A percentile compares a stretch with the other conserved stretches of the same genome.
Conservation (phyloP, 345 rosid genomes). For the Salix caprea region DNA sequence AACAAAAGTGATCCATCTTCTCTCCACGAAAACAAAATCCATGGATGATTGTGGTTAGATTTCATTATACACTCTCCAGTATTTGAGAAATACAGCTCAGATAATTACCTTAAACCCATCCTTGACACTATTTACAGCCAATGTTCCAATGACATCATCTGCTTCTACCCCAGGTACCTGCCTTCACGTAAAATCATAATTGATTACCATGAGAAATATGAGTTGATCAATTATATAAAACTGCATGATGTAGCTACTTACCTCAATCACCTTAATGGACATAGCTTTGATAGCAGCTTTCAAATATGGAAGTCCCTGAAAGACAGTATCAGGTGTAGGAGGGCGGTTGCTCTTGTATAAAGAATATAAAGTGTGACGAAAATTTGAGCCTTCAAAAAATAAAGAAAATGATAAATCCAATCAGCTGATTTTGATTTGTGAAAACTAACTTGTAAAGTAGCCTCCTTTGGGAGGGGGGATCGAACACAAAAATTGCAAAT, state of each 20-base stretch:
- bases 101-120: slow-evolving; percentile 68
- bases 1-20: not conserved
- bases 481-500: no score
- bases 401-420: no score
- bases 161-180: slow-evolving; percentile 99
- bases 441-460: not conserved
- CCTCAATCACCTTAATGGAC: slow-evolving; percentile 95
- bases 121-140: slow-evolving; percentile 78
- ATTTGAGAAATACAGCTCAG: slow-evolving; percentile 7
- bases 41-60: not conserved
- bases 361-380: slow-evolving; percentile 82
- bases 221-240: slow-evolving; percentile 6
- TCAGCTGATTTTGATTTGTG: no score
- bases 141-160: slow-evolving; percentile 93
- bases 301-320: slow-evolving; percentile 89
- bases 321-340: slow-evolving; percentile 93
- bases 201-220: slow-evolving; percentile 19
- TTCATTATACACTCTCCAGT: not conserved
- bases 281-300: slow-evolving; percentile 95
- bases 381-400: slow-evolving; percentile 59
- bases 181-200: slow-evolving; percentile 27
- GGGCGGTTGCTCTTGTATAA: slow-evolving; percentile 88
- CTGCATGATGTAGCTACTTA: slow-evolving; percentile 23
- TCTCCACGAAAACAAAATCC: not conserved
- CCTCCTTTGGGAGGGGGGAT: no score